Conservation (phyloP, 768 basidiomycete genomes). For the Naganishia kalamii region DNA sequence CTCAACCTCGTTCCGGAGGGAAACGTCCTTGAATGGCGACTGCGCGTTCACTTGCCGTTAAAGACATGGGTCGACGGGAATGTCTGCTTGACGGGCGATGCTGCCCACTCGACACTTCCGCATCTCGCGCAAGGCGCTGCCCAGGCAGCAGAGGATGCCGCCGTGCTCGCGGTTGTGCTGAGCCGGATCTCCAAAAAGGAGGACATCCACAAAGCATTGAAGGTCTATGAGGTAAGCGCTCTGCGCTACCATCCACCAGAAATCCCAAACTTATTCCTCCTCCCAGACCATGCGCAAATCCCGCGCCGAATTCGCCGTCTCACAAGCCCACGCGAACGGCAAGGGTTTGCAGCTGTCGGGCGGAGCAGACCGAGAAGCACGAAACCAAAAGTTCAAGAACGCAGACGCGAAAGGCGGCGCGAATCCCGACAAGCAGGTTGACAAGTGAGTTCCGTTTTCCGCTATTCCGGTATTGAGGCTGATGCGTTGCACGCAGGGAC, state of each 20-base stretch:
- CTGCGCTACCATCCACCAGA: not conserved
- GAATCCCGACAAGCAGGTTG: constrained; percentile 35
- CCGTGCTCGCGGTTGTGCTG: constrained; percentile 45
- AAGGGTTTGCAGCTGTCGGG: constrained; percentile 32
- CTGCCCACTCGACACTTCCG: constrained; percentile 3
- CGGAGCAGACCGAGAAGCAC: constrained; percentile 30
- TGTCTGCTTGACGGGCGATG: constrained; percentile 31
- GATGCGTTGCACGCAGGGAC: not conserved
- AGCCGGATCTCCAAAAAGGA: constrained; percentile 31
- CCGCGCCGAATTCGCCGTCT: constrained; percentile 33
- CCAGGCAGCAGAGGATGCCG: constrained; percentile 25
- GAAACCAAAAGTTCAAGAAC: constrained; percentile 29
- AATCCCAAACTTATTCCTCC: not conserved
- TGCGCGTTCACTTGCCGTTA: constrained; percentile 47
- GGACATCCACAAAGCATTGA: constrained; percentile 34
- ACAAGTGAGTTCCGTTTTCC: constrained; percentile 1
- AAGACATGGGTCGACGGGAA: constrained; percentile 48
- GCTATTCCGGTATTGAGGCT: not conserved
- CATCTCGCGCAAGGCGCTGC: constrained; percentile 12
- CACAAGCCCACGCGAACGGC: constrained; percentile 32
- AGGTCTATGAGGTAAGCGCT: constrained; percentile 30
- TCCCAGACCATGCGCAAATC: constrained; percentile 32
- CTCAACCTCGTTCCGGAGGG: constrained; percentile 45
- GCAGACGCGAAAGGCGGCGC: constrained; percentile 26
- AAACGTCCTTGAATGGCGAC: constrained; percentile 50